Evolutionary conservation across 169 alveolate species (phyloP).

Genomic region (Eimeria necatrix): DNA sequence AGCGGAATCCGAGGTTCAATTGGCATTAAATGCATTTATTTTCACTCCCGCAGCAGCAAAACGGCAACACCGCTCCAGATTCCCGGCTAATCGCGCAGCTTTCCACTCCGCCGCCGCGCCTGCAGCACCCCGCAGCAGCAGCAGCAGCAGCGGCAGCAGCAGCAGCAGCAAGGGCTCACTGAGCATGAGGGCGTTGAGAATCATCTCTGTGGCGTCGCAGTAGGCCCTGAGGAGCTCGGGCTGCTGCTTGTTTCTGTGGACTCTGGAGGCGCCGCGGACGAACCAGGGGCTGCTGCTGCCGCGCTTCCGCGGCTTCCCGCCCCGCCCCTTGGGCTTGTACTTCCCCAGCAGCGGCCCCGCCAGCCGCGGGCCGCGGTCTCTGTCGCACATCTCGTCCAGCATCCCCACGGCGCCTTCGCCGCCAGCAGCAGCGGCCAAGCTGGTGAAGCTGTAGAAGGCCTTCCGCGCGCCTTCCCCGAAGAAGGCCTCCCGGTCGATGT

Average conservation of each 20-base stretch:
- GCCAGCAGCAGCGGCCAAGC: background rate
- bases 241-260: background rate
- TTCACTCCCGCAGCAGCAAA: background rate
- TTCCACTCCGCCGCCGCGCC: no score
- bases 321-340: background rate
- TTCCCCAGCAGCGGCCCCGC: background rate
- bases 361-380: slow-evolving; percentile 30
- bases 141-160: no score
- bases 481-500: slow-evolving; percentile 12
- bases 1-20: background rate
- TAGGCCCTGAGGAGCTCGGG: background rate
- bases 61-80: background rate
- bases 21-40: background rate
- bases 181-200: slow-evolving; percentile 26
- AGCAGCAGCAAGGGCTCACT: no score
- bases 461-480: slow-evolving; percentile 14
- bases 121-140: no score
- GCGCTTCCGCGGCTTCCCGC: background rate
- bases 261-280: background rate
- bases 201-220: slow-evolving; percentile 46
- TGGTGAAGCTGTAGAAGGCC: slow-evolving; percentile 23
- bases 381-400: slow-evolving; percentile 76
- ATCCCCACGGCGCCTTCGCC: slow-evolving; percentile 15
- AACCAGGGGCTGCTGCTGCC: slow-evolving; percentile 15
- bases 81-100: no score